phyloP scores from a whole-genome alignment of 2,329 filamentous ascomycete genomes.

The Hymenoscyphus fraxineus region DNA sequence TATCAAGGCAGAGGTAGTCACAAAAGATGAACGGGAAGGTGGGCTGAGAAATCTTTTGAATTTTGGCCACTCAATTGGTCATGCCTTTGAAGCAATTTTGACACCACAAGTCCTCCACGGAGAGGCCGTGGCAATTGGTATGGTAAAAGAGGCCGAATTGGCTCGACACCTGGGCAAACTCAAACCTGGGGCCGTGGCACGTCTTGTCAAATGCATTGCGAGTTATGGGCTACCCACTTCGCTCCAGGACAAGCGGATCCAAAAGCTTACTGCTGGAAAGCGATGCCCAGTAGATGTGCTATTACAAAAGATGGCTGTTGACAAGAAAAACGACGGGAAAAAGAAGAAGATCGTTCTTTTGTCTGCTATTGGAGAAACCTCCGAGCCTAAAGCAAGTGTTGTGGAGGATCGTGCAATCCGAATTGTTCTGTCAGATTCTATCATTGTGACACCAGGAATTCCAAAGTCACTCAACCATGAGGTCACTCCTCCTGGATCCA shows the following conservation, averaged over 20 bases:
- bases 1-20: constrained; percentile 92
- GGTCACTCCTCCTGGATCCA: constrained; percentile 89
- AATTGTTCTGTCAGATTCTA: constrained; percentile 75
- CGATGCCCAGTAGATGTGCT: constrained; percentile 81
- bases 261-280: constrained; percentile 80
- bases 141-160: constrained; percentile 96
- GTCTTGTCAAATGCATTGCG: constrained; percentile 88
- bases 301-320: constrained; percentile 90
- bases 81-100: constrained; percentile 91
- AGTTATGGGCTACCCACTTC: constrained; percentile 88
- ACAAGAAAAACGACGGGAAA: constrained; percentile 95
- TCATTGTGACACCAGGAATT: constrained; percentile 70
- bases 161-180: constrained; percentile 84
- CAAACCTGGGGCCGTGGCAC: constrained; percentile 80
- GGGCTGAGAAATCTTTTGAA: constrained; percentile 92
- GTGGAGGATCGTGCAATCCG: constrained; percentile 84
- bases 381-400: constrained; percentile 82
- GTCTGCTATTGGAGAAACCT: constrained; percentile 80
- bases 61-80: constrained; percentile 96
- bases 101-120: constrained; percentile 95
- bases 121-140: constrained; percentile 93
- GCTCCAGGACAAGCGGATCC: constrained; percentile 75
- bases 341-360: constrained; percentile 96
- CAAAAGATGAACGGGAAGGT: constrained; percentile 88
- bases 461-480: constrained; percentile 62